phyloP scores from a whole-genome alignment of 169 alveolate species.

The Theileria luwenshuni region DNA sequence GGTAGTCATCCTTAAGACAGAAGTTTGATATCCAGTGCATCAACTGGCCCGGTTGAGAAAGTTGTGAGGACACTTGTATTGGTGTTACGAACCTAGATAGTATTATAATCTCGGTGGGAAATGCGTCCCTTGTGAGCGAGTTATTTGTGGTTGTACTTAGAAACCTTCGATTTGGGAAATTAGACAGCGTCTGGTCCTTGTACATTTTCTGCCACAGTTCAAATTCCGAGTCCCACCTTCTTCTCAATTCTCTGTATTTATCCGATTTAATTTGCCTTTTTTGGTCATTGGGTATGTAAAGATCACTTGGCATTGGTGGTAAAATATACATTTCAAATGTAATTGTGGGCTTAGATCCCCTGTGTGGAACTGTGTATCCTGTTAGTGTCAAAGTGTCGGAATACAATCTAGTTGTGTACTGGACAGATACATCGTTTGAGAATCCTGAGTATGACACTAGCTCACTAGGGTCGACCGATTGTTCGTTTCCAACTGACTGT shows the following conservation, averaged over 20 bases:
- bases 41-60: slow-evolving; percentile 55
- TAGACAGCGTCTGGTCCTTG: slow-evolving; percentile 79
- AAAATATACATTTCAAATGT: slow-evolving; percentile 74
- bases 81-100: slow-evolving; percentile 53
- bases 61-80: slow-evolving; percentile 48
- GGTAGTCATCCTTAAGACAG: slow-evolving; percentile 43
- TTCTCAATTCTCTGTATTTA: slow-evolving; percentile 64
- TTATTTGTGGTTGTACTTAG: slow-evolving; percentile 30
- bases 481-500: slow-evolving; percentile 11
- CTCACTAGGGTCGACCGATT: slow-evolving; percentile 8
- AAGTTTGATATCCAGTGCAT: slow-evolving; percentile 70
- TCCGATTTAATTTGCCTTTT: slow-evolving; percentile 52
- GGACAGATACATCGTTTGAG: slow-evolving; percentile 54
- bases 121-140: slow-evolving; percentile 14
- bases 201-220: slow-evolving; percentile 77
- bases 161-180: slow-evolving; percentile 63
- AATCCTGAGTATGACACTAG: slow-evolving; percentile 56
- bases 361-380: slow-evolving; percentile 62
- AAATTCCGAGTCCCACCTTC: slow-evolving; percentile 80
- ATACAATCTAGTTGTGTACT: slow-evolving; percentile 40
- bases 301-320: slow-evolving; percentile 77
- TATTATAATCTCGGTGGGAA: slow-evolving; percentile 46
- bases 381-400: slow-evolving; percentile 48
- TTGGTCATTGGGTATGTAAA: slow-evolving; percentile 66
- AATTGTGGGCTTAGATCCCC: slow-evolving; percentile 69